Evolutionary conservation across 2,329 filamentous ascomycete species (phyloP).

Genomic region (Sodiomyces alkalinus): DNA sequence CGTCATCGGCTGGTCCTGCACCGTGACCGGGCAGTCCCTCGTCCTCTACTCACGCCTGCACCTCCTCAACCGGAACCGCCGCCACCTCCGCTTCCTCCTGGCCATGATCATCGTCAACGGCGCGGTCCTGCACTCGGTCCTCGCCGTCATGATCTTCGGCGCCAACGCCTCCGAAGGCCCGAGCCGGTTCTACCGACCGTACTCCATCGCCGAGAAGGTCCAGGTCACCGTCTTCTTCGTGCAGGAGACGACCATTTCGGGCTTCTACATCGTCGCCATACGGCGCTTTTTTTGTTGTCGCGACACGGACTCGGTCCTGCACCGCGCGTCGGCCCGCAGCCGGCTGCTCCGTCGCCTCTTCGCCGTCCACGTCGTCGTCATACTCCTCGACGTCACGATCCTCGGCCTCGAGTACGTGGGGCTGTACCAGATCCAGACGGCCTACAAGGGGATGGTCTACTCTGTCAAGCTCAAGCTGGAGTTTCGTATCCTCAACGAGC

Average conservation of each 20-base stretch:
- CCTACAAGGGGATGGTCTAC: conserved; percentile 13
- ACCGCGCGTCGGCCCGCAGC: conserved; percentile 3
- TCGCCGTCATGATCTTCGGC: conserved; percentile 39
- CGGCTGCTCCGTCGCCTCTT: conserved; percentile 20
- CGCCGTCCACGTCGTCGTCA: conserved; percentile 19
- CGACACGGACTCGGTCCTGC: conserved; percentile 3
- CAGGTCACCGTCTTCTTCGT: conserved; percentile 41
- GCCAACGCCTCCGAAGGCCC: conserved; percentile 22
- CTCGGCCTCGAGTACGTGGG: conserved; percentile 9
- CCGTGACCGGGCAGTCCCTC: conserved; percentile 46
- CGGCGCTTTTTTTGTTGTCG: conserved; percentile 25
- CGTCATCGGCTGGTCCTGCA: conserved; percentile 26
- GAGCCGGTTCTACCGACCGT: conserved; percentile 19
- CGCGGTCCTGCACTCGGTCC: conserved; percentile 35
- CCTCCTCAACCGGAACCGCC: conserved; percentile 36
- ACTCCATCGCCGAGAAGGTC: conserved; percentile 36
- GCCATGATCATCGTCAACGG: conserved; percentile 42
- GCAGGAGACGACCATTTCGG: conserved; percentile 38
- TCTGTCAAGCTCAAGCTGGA: conserved; percentile 21
- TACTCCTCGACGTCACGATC: conserved; percentile 18
- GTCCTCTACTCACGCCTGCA: conserved; percentile 50
- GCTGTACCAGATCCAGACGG: conserved; percentile 9
- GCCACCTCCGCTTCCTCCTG: conserved; percentile 31
- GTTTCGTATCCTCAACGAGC: conserved; percentile 18
- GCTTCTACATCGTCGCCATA: conserved; percentile 37